Base-by-base conservation (phyloP, 768 basidiomycete species). In the Lentinula lateritia region DNA sequence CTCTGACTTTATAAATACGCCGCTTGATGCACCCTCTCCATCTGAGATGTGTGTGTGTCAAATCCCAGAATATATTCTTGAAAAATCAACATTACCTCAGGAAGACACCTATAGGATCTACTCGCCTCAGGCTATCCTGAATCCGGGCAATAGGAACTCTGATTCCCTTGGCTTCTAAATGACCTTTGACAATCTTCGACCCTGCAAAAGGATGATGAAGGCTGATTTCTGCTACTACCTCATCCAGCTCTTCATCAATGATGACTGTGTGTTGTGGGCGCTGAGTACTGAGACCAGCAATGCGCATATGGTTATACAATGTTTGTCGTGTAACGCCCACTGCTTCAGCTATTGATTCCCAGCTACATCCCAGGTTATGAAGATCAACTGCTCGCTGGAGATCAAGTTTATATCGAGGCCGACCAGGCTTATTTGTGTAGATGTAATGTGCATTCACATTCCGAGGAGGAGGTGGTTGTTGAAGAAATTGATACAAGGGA, bases 1-100 rank as follows among this genome's bases (percentile, higher is more conserved):
- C 69, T 8, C 66, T 64, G 1, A 75, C 73, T 2, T 63, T 56
- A 59, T 77, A 77, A 7, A 72, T 70, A 1, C 70, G 59, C 1
- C 64, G 61, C 53, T 50, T 18, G 23, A 62, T 1, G 18, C 36
- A 32, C 34, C 10, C 20, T 5, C 18, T 23, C 32, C 43, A 46
- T 41, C 52, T 55, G 15, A 55, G 16, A 16, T 42, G 41, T 6
- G 8, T 42, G 8, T 8, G 41, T 42, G 16, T 8, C 7, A 34
- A 50, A 7, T 18, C 8, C 9, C 9, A n/a, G 16, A 50, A 28
- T 54, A 9, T 18, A 28, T 15, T 18, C 52, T 54, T 16, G 10
- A 63, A 52, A 18, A 52, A 16, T 18, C n/a, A 18, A 41, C 5
- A 15, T 20, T 28, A 61, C 62, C 62, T 18, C 1, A 65, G 61